phyloP scores from a whole-genome alignment of 2,329 filamentous ascomycete genomes.

The Cucurbitaria berberidis region DNA sequence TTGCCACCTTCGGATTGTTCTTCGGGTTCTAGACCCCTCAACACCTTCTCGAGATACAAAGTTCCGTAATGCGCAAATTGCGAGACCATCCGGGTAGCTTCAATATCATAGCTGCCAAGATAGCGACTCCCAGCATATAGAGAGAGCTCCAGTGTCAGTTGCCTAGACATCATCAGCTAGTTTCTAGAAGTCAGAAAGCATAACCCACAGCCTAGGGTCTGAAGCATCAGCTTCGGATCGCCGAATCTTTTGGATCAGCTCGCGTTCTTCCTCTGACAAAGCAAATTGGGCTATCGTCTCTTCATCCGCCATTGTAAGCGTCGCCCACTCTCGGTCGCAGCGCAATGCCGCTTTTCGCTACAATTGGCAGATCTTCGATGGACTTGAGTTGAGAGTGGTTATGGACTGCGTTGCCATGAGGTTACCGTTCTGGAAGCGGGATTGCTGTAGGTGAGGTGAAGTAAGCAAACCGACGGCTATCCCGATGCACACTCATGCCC shows the following conservation, averaged over 20 bases:
- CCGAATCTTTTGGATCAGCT: neutral
- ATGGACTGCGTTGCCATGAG: too few relatives aligned
- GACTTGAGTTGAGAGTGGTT: too few relatives aligned
- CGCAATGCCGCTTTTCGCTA: neutral
- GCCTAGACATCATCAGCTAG: neutral
- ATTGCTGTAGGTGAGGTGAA: neutral
- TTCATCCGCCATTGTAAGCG: neutral
- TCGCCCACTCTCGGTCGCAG: neutral
- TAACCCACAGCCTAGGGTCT: neutral
- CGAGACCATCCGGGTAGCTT: neutral
- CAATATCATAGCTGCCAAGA: conserved; percentile 1
- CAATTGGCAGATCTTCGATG: too few relatives aligned
- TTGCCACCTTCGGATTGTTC: neutral
- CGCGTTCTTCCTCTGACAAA: conserved; percentile 1
- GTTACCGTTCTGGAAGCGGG: neutral
- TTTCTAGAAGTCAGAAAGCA: neutral
- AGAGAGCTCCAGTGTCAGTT: neutral
- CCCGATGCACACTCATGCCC: neutral
- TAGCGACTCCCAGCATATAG: neutral
- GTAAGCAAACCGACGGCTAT: neutral
- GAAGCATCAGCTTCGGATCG: neutral
- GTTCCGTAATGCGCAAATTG: neutral
- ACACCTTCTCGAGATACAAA: conserved; percentile 1
- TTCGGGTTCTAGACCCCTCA: neutral
- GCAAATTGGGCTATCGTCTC: conserved; percentile 1